A percentile compares a stretch with the other conserved stretches of the same genome.
These are phyloP conservation scores for Starmerella khaoyaiensis DNA, from an alignment of 805 yeast species.

Conservation along the genomic window DNA sequence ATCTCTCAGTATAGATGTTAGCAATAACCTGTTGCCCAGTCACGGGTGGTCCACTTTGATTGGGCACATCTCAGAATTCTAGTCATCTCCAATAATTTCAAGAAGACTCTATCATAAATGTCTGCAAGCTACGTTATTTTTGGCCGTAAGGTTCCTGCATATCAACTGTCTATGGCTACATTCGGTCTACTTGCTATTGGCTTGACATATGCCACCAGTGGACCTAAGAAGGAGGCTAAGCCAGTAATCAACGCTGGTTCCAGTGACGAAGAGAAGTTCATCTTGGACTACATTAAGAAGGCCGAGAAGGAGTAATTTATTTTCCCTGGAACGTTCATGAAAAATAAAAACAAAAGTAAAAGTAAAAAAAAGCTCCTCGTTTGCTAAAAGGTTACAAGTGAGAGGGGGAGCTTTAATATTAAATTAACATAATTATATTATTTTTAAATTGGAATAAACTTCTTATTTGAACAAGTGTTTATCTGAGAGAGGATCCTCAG, in stretches of 20 bases:
- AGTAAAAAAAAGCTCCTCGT: too few species aligned
- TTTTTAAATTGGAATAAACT: neutral
- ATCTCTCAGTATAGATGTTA: too few species aligned
- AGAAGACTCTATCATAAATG: constrained; percentile 7
- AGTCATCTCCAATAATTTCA: too few species aligned
- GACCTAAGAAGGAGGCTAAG: constrained; percentile 37
- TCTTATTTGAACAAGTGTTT: constrained; percentile 53
- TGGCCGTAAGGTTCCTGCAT: constrained; percentile 76
- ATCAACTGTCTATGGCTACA: constrained; percentile 76
- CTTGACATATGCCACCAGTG: constrained; percentile 60
- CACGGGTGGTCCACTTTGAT: too few species aligned
- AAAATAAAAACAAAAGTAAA: too few species aligned
- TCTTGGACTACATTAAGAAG: constrained; percentile 49
- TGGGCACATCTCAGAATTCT: too few species aligned
- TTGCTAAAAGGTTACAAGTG: too few species aligned
- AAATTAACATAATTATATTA: neutral
- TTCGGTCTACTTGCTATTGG: constrained; percentile 53
- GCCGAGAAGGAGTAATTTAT: constrained; percentile 29
- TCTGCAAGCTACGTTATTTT: constrained; percentile 46
- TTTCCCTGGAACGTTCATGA: too few species aligned
- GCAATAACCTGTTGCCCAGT: too few species aligned
- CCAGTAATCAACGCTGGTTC: constrained; percentile 65
- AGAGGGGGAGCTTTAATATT: too few species aligned
- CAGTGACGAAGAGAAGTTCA: constrained; percentile 82
- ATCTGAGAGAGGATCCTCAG: constrained; percentile 69